Base-by-base conservation (phyloP, 1,284 basidiomycete species). In the Fistulina hepatica region DNA sequence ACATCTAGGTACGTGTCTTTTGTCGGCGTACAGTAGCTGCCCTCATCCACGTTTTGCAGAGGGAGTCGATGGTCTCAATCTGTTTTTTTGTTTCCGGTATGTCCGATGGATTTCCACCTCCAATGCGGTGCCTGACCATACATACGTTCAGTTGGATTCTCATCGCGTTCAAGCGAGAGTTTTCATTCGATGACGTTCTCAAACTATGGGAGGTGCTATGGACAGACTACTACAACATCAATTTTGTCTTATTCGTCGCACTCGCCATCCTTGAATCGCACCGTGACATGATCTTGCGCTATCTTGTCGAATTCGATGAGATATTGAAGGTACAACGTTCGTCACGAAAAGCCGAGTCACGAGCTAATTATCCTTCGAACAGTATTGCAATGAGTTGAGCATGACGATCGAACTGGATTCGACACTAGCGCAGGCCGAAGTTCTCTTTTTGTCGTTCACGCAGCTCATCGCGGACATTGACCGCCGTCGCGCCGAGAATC, bases 51-150 rank as follows among this genome's bases (percentile, higher is more conserved):
- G 26, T 12, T 46, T 40, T 41, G 41, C 61, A 82, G 92, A 97
- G 56, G 84, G 84, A 60, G 81, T 81, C 0, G 92, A 93, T 44
- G 82, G 77, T 2, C 67, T 98, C 43, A 97, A 98, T 58, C 61
- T 99, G 21, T 99, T 99, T 69, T 97, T 97, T 69, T 95, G 91
- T 59, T 98, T 95, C 73, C 76, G 93, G 70, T 93, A 67, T 50
- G 64, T 42, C n/a, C n/a, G 41, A 22, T 32, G 30, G 21, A 11
- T 22, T 38, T 20, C 17, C 33, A 3, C 7, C 7, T 4, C 12
- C n/a, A 20, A 36, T 37, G 6, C 17, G 17, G 12, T 36, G n/a
- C 21, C 41, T 51, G 9, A 36, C 33, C 5, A 28, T 12, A 37
- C 12, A 36, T n/a, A n/a, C 13, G 4, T 43, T 37, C 33, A 79